Evolutionary conservation across 257 asterid genomes (phyloP).

Genomic region (Leptodermis oblonga): DNA sequence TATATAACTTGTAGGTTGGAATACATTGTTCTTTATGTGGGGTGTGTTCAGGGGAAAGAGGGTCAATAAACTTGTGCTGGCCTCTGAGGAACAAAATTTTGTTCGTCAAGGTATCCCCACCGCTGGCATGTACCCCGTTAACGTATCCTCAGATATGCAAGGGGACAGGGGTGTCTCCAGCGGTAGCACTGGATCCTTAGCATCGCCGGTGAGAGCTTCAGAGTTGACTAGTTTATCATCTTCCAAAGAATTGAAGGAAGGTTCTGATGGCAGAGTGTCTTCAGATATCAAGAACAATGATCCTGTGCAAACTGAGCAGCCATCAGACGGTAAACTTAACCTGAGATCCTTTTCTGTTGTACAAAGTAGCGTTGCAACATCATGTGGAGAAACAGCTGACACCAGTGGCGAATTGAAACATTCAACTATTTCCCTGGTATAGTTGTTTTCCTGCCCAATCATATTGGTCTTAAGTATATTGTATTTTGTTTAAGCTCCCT

Average conservation of each 20-base stretch:
- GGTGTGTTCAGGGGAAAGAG: constrained; percentile 84
- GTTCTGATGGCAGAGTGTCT: constrained; percentile 27
- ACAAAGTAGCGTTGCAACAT: constrained; percentile 8
- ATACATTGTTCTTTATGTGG: constrained; percentile 76
- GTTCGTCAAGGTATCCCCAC: constrained; percentile 43
- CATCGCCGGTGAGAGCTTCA: constrained; percentile 34
- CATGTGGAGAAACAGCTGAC: constrained; percentile 12
- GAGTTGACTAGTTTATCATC: constrained; percentile 29
- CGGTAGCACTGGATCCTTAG: constrained; percentile 25
- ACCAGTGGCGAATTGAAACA: not conserved
- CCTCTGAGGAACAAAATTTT: constrained; percentile 29
- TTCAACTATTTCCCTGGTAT: constrained; percentile 14
- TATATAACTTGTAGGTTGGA: constrained; percentile 57
- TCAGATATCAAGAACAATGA: constrained; percentile 32
- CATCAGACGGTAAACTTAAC: constrained; percentile 13
- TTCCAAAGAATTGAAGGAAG: constrained; percentile 31
- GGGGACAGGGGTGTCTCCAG: constrained; percentile 27
- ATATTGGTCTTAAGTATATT: not conserved
- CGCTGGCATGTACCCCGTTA: constrained; percentile 53
- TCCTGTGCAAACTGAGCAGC: constrained; percentile 16
- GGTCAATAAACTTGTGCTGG: constrained; percentile 33
- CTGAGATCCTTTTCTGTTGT: constrained; percentile 27
- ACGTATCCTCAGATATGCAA: constrained; percentile 48
- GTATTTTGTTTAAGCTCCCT: not conserved
- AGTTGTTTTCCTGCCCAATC: not conserved